Percentiles rank a stretch among this genome's conserved stretches.
Conservation (phyloP, 108 stramenopile genomes). For the Nitzschia sp. region DNA sequence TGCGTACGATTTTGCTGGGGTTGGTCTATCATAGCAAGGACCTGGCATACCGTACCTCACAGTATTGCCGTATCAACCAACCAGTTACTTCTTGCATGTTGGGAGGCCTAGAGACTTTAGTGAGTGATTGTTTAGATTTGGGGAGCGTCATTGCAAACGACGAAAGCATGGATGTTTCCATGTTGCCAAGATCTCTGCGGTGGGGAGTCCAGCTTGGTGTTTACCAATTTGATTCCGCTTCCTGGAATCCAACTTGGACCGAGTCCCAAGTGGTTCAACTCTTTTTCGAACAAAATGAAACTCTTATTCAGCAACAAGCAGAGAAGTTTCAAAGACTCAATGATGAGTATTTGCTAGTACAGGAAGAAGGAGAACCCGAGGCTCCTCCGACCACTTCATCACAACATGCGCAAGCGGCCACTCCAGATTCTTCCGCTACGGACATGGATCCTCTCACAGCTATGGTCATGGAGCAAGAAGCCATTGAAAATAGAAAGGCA, state of each 20-base stretch:
- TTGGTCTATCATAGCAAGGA: no score
- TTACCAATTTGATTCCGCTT: slow-evolving; percentile 5
- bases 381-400: not conserved
- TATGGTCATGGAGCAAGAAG: slow-evolving; percentile 52
- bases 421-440: not conserved
- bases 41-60: no score
- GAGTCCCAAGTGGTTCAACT: slow-evolving; percentile 8
- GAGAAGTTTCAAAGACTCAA: slow-evolving; percentile 27
- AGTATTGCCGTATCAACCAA: not conserved
- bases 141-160: slow-evolving; percentile 2
- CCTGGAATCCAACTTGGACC: not conserved
- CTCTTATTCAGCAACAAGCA: slow-evolving; percentile 16
- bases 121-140: no score
- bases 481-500: slow-evolving; percentile 36
- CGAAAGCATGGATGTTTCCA: slow-evolving; percentile 22
- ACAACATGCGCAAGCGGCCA: not conserved
- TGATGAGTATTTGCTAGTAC: slow-evolving; percentile 23
- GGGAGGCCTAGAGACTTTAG: no score
- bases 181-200: slow-evolving; percentile 40
- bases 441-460: slow-evolving; percentile 62
- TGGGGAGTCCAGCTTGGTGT: slow-evolving; percentile 48
- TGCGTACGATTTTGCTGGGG: no score
- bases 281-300: slow-evolving; percentile 22
- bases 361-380: slow-evolving; percentile 8
- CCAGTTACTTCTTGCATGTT: no score